phyloP scores from a whole-genome alignment of 2,329 filamentous ascomycete genomes.

The Penicillium sp. region DNA sequence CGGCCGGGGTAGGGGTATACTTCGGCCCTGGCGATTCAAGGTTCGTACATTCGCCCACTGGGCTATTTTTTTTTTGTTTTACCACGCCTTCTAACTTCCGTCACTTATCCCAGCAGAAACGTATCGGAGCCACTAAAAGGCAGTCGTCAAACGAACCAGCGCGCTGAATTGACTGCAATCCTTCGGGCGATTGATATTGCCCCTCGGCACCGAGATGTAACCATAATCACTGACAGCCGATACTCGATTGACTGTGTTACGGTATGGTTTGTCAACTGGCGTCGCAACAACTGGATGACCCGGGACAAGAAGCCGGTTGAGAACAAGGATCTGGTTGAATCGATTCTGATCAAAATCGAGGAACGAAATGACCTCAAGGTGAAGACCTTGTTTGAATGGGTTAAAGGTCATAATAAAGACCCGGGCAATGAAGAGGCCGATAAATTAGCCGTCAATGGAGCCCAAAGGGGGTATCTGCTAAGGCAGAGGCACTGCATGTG shows the following conservation, averaged over 20 bases:
- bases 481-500: constrained; percentile 27
- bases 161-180: constrained; percentile 90
- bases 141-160: constrained; percentile 83
- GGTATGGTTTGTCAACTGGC: constrained; percentile 78
- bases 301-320: constrained; percentile 68
- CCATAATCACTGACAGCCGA: constrained; percentile 83
- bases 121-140: constrained; percentile 75
- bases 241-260: constrained; percentile 90
- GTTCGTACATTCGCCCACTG: constrained; percentile 40
- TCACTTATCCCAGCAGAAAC: constrained; percentile 52
- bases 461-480: constrained; percentile 43
- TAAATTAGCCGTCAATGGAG: constrained; percentile 68
- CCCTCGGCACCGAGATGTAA: constrained; percentile 65
- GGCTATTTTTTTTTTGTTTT: too few relatives aligned
- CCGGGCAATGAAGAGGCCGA: constrained; percentile 81
- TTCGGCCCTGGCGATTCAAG: constrained; percentile 60
- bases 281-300: constrained; percentile 75
- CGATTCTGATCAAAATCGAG: constrained; percentile 69
- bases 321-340: constrained; percentile 80
- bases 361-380: constrained; percentile 62
- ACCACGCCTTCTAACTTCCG: constrained; percentile 24
- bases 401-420: constrained; percentile 78
- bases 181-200: constrained; percentile 77
- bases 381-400: constrained; percentile 75
- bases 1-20: constrained; percentile 64